Conservation (phyloP, 148 eudicot genomes). For the Talinum fruticosum region DNA sequence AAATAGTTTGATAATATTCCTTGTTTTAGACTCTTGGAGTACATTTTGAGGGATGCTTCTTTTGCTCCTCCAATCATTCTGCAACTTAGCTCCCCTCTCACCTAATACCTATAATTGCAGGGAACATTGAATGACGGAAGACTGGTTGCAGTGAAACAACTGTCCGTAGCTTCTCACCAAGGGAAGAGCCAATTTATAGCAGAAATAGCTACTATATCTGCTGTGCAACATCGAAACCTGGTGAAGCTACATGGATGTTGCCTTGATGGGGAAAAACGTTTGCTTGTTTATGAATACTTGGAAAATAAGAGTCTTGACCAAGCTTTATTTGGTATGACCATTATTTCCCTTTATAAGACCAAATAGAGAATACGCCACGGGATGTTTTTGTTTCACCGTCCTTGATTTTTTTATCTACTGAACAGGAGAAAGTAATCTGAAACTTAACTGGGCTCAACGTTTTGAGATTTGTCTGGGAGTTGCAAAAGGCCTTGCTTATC, state of each 20-base stretch:
- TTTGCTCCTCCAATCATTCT: too few species aligned
- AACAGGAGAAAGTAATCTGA: conserved; percentile 40
- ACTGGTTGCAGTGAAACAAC: conserved; percentile 74
- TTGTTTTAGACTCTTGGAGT: too few species aligned
- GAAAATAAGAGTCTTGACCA: conserved; percentile 89
- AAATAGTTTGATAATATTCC: too few species aligned
- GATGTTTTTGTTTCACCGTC: too few species aligned
- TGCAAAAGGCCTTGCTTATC: conserved; percentile 78
- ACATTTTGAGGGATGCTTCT: too few species aligned
- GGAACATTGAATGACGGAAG: conserved; percentile 73
- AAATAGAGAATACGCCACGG: too few species aligned
- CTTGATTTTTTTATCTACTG: too few species aligned
- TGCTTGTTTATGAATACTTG: conserved; percentile 85
- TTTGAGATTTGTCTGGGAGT: conserved; percentile 83
- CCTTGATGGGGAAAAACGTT: conserved; percentile 70
- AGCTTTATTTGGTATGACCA: conserved; percentile 65
- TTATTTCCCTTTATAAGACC: too few species aligned
- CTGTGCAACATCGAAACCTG: conserved; percentile 85
- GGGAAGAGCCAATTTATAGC: conserved; percentile 82
- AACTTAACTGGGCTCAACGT: conserved; percentile 66
- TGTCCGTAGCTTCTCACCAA: conserved; percentile 75
- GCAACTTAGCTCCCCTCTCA: not conserved
- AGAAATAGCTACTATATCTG: conserved; percentile 82
- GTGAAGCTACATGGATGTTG: conserved; percentile 84
- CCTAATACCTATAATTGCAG: conserved; percentile 26